Percentiles rank a stretch among this genome's conserved stretches.
Evolutionary conservation across 352 stramenopile genomes (phyloP).

Genomic region (Phytophthora capsici): DNA sequence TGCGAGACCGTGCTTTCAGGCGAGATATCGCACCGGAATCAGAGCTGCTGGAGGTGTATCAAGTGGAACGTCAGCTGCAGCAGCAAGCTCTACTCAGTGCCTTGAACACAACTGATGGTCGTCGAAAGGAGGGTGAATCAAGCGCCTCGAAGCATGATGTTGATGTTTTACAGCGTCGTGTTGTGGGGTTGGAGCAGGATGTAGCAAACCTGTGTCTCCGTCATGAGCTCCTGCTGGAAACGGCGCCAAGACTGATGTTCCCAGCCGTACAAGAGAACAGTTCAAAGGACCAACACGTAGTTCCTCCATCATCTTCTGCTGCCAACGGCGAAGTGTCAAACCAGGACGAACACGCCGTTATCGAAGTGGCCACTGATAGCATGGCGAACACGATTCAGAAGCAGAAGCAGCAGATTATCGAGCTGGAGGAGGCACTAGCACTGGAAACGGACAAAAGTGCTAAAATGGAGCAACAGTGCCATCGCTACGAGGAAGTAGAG

Average conservation of each 20-base stretch:
- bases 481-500: conserved; percentile 11
- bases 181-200: conserved; percentile 34
- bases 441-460: conserved; percentile 6
- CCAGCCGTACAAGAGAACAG: conserved; percentile 4
- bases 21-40: conserved; percentile 24
- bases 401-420: conserved; percentile 16
- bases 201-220: conserved; percentile 20
- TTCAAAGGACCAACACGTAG: too few species aligned
- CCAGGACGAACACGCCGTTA: not conserved
- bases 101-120: not conserved
- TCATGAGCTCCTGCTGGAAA: conserved; percentile 12
- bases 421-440: conserved; percentile 22
- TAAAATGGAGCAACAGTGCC: conserved; percentile 12
- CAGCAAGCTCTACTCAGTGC: conserved; percentile 2
- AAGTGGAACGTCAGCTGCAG: conserved; percentile 16
- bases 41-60: conserved; percentile 20
- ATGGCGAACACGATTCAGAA: conserved; percentile 2
- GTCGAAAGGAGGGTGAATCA: not conserved
- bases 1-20: conserved; percentile 34
- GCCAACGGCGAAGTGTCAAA: conserved; percentile 1
- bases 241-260: conserved; percentile 1
- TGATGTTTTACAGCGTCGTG: conserved; percentile 18
- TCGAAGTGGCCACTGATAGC: not conserved
- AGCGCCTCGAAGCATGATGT: not conserved
- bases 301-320: not conserved